Conservation (phyloP, 176 grass and related monocot genomes). For the Tillandsia fasciculata region DNA sequence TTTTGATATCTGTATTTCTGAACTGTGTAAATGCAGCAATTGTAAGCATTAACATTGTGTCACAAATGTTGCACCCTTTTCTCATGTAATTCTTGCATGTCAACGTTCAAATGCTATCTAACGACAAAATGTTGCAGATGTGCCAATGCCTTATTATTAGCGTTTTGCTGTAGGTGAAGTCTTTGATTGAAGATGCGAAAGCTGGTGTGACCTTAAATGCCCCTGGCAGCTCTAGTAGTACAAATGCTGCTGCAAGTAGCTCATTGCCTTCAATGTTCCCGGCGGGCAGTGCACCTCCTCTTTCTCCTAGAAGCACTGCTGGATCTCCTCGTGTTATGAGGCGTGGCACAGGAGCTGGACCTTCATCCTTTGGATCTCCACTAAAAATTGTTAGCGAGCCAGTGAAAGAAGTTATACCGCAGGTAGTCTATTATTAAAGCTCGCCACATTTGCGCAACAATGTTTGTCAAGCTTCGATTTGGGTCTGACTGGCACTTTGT, state of each 20-base stretch:
- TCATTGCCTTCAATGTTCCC: conserved; percentile 90
- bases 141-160: neutral
- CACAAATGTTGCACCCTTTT: no score
- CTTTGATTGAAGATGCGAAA: conserved; percentile 89
- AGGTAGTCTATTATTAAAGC: conserved; percentile 36
- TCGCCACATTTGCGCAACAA: neutral
- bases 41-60: no score
- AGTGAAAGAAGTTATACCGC: conserved; percentile 89
- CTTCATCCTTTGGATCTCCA: conserved; percentile 84
- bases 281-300: conserved; percentile 87
- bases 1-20: no score
- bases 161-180: conserved; percentile 53
- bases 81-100: no score
- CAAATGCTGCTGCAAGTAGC: conserved; percentile 45
- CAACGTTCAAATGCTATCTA: neutral
- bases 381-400: conserved; percentile 95
- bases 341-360: conserved; percentile 50
- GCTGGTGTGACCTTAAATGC: conserved; percentile 45
- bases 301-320: conserved; percentile 84
- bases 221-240: conserved; percentile 39
- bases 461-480: neutral
- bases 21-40: no score
- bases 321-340: conserved; percentile 82
- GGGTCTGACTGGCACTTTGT: conserved; percentile 22
- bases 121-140: neutral